Conservation (phyloP, 352 stramenopile species). For the Blastocystis sp. region DNA sequence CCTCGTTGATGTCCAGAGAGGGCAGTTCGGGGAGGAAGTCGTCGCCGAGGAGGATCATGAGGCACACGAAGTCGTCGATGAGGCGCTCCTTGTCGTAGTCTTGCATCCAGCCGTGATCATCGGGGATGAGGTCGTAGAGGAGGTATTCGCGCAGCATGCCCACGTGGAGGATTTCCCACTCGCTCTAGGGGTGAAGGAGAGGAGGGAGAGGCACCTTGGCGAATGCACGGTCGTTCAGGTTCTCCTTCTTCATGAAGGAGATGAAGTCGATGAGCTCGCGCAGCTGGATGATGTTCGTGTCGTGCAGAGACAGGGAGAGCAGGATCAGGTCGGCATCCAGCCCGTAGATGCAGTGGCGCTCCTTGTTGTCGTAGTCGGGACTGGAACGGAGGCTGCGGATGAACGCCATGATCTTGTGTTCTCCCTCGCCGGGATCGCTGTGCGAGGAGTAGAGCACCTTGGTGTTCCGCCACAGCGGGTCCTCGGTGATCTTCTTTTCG, state of each 20-base stretch:
- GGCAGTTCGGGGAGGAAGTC: constrained; percentile 99
- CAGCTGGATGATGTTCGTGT: constrained; percentile 96
- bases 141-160: constrained; percentile 94
- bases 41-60: constrained; percentile 99
- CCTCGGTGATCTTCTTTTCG: constrained; percentile 88
- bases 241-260: constrained; percentile 36
- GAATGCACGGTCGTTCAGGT: constrained; percentile 14
- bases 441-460: constrained; percentile 94
- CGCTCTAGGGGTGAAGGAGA: constrained; percentile 61
- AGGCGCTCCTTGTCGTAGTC: constrained; percentile 87
- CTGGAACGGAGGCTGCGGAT: constrained; percentile 88
- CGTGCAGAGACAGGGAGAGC: constrained; percentile 93
- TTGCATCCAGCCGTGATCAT: constrained; percentile 72
- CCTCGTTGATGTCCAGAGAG: constrained; percentile 95
- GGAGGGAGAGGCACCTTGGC: constrained; percentile 10
- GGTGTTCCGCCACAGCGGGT: constrained; percentile 91
- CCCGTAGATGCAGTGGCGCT: constrained; percentile 96
- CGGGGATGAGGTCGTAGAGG: constrained; percentile 89
- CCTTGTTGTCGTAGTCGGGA: constrained; percentile 89
- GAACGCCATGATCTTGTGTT: constrained; percentile 99
- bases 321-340: constrained; percentile 99
- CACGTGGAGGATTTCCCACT: constrained; percentile 77
- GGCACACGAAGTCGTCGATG: constrained; percentile 98
- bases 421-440: constrained; percentile 96
- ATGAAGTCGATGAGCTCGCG: constrained; percentile 95